Evolutionary conservation across 176 grass and related monocot genomes (phyloP).

Genomic region (Juncus effusus): DNA sequence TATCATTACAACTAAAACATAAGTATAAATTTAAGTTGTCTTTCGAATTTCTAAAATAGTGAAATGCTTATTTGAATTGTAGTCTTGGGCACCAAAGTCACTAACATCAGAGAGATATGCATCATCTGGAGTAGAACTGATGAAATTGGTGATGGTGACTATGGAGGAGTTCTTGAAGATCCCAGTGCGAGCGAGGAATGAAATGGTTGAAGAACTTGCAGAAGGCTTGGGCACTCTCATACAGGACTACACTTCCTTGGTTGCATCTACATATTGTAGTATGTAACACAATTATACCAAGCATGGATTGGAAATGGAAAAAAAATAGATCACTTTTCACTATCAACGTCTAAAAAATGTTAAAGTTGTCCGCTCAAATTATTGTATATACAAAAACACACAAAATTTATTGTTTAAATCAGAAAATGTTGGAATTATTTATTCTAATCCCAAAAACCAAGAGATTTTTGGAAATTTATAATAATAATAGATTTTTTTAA

Average conservation of each 20-base stretch:
- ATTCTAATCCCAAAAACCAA: too few relatives aligned
- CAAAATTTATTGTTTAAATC: too few relatives aligned
- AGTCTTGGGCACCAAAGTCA: conserved; percentile 89
- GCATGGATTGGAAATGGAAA: too few relatives aligned
- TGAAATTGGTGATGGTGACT: conserved; percentile 59
- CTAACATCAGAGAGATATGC: conserved; percentile 59
- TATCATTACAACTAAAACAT: neutral
- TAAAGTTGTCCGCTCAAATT: too few relatives aligned
- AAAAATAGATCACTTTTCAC: neutral
- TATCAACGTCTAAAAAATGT: too few relatives aligned
- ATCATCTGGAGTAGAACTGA: conserved; percentile 58
- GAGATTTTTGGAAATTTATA: too few relatives aligned
- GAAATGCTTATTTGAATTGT: neutral
- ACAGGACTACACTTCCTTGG: conserved; percentile 69
- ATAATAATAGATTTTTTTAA: too few relatives aligned
- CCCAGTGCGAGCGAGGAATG: conserved; percentile 55
- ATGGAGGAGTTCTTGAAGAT: conserved; percentile 81
- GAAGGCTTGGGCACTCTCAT: conserved; percentile 58
- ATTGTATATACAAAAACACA: too few relatives aligned
- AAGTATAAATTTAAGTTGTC: neutral
- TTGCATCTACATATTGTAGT: conserved; percentile 54
- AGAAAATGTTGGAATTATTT: too few relatives aligned
- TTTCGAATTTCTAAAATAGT: neutral
- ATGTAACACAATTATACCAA: conserved; percentile 13
- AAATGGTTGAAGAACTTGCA: conserved; percentile 66